Evolutionary conservation across 805 yeast species (phyloP), one percentile per base, ranked within the genome.

Genomic region (Ogataea kodamae): DNA sequence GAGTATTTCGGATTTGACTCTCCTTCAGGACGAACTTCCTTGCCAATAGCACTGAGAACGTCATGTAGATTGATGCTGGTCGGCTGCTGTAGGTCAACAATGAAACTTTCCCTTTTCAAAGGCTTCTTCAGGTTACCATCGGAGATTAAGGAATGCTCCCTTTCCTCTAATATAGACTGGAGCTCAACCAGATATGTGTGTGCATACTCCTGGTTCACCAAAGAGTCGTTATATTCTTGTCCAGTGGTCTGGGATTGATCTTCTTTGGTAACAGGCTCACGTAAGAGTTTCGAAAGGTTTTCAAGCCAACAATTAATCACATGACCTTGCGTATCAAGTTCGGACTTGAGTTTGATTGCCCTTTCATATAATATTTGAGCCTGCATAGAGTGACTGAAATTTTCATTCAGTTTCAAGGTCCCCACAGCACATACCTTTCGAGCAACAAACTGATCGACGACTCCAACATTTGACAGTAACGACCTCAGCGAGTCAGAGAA

Each of bases 191-290:
- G 61, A 37, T 75, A 69, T 0, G 74, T 67, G 24, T 76, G 74
- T 0, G 81, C 81, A 38, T 72, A 67, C 38, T 82, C 94, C 55
- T 90, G 97, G 28, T 74, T 79, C 25, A 76, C 74, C 30, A 90
- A 63, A 0, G 95, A 78, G 4, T 70, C 72, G 9, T 75, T 78
- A 56, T 89, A 92, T 49, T 88, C 97, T 30, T 76, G 82, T 9
- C 89, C 88, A 33, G 79, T 76, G 3, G 49, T 52, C 9, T 49
- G 49, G 18, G 44, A 56, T 3, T 32, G 43, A 9, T 43, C 55
- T 4, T 36, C 43, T 10, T 29, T 33, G 1, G 48, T 59, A 5
- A 83, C 64, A 0, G 76, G 76, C n/a, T 62, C 64, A 21, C 62
- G 50, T 29, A 84, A 57, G 9, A 76, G 54, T 2, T 44, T 45